Conservation (phyloP, 805 yeast species). For the Grigorovia transvaalensis region DNA sequence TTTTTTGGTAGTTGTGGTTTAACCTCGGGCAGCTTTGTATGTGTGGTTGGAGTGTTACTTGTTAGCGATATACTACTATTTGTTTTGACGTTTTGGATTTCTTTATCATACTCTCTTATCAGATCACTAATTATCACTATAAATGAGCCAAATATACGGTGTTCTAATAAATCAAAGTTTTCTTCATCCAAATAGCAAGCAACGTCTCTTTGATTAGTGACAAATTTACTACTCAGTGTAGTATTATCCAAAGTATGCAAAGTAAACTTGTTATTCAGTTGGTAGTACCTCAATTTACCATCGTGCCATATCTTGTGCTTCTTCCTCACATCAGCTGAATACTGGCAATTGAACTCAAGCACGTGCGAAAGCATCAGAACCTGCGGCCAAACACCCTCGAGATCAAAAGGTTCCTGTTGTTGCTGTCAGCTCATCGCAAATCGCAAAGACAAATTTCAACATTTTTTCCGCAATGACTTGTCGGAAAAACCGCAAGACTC, state of each 20-base stretch:
- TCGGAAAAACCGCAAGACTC: too few relatives aligned
- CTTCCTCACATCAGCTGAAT: slow-evolving; percentile 24
- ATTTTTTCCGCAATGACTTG: too few relatives aligned
- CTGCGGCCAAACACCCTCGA: too few relatives aligned
- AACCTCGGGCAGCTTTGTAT: too few relatives aligned
- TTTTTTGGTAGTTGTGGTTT: not conserved
- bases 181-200: slow-evolving; percentile 12
- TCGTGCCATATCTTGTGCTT: slow-evolving; percentile 29
- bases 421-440: too few relatives aligned
- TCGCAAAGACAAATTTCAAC: too few relatives aligned
- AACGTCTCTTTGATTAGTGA: slow-evolving; percentile 17
- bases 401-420: too few relatives aligned
- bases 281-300: slow-evolving; percentile 20
- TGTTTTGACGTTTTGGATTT: slow-evolving; percentile 7
- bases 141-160: slow-evolving; percentile 19
- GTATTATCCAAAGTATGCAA: slow-evolving; percentile 17
- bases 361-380: slow-evolving; percentile 14
- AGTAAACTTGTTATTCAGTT: slow-evolving; percentile 15
- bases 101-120: slow-evolving; percentile 12
- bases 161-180: slow-evolving; percentile 19
- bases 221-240: slow-evolving; percentile 16
- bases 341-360: slow-evolving; percentile 24
- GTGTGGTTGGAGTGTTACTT: too few relatives aligned
- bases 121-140: slow-evolving; percentile 17
- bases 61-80: not conserved